These are phyloP conservation scores for Boletus rubescentipes DNA, from an alignment of 768 basidiomycete genomes.

Conservation along the genomic window DNA sequence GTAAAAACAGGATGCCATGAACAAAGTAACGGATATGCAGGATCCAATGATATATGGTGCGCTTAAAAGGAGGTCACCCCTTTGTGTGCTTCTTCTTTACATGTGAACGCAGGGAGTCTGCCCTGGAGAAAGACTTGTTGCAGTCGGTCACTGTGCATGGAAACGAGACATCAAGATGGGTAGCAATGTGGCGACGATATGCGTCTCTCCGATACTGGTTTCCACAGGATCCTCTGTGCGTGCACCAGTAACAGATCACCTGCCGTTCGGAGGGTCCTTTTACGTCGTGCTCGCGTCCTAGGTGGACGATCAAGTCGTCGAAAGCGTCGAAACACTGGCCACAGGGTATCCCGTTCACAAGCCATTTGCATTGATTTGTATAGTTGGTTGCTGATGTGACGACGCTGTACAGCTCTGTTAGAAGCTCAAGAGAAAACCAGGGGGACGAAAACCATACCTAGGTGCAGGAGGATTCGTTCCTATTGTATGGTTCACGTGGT, in stretches of 20 bases:
- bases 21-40: too few species aligned
- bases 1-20: too few species aligned
- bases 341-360: neutral
- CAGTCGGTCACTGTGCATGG: neutral
- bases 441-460: too few species aligned
- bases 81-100: neutral
- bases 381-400: too few species aligned
- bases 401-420: too few species aligned
- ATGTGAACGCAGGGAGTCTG: neutral
- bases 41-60: too few species aligned
- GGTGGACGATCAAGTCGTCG: neutral
- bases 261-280: neutral
- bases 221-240: neutral
- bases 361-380: neutral
- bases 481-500: too few species aligned
- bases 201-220: neutral
- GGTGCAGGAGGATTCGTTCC: too few species aligned
- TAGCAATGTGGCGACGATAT: constrained; percentile 1
- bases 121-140: neutral
- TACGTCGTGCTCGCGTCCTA: neutral
- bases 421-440: too few species aligned
- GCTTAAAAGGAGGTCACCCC: too few species aligned
- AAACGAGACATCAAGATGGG: neutral
- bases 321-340: neutral
- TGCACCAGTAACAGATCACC: constrained; percentile 1